These are phyloP conservation scores for Aspergillus carlsbadensis DNA, from an alignment of 495 filamentous ascomycete genomes.

Conservation along the genomic window DNA sequence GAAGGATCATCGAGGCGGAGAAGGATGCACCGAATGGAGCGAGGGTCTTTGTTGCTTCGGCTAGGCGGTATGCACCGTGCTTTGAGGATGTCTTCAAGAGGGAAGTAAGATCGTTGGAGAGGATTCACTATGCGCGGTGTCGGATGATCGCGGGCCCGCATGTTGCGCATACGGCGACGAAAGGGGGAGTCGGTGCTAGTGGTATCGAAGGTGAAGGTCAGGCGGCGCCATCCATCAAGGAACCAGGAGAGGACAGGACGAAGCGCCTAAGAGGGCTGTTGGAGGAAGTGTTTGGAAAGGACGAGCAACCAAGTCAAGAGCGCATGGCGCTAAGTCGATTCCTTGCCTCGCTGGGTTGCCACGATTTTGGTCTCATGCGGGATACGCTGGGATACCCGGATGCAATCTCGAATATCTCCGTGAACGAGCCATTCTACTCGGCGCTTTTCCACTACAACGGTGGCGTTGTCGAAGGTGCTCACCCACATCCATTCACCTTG, in stretches of 20 bases:
- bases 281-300: slow-evolving; percentile 30
- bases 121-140: slow-evolving; percentile 52
- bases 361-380: slow-evolving; percentile 56
- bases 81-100: slow-evolving; percentile 48
- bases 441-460: slow-evolving; percentile 45
- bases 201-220: too few species aligned
- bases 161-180: slow-evolving; percentile 23
- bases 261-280: slow-evolving; percentile 22
- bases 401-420: slow-evolving; percentile 44
- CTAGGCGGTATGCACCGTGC: slow-evolving; percentile 52
- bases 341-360: slow-evolving; percentile 49
- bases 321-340: slow-evolving; percentile 39
- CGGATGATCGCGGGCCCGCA: slow-evolving; percentile 53
- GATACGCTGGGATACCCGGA: slow-evolving; percentile 50
- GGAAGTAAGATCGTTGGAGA: slow-evolving; percentile 42
- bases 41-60: slow-evolving; percentile 55
- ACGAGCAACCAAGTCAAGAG: slow-evolving; percentile 31
- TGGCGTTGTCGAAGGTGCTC: slow-evolving; percentile 2
- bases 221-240: background rate
- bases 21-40: slow-evolving; percentile 21
- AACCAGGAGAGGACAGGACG: background rate
- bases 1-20: slow-evolving; percentile 42
- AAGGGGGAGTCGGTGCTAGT: background rate
- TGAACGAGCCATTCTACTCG: slow-evolving; percentile 47
- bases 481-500: slow-evolving; percentile 46